Evolutionary conservation across 1,284 basidiomycete species (phyloP).

Genomic region (Microbotryomycetes sp.): DNA sequence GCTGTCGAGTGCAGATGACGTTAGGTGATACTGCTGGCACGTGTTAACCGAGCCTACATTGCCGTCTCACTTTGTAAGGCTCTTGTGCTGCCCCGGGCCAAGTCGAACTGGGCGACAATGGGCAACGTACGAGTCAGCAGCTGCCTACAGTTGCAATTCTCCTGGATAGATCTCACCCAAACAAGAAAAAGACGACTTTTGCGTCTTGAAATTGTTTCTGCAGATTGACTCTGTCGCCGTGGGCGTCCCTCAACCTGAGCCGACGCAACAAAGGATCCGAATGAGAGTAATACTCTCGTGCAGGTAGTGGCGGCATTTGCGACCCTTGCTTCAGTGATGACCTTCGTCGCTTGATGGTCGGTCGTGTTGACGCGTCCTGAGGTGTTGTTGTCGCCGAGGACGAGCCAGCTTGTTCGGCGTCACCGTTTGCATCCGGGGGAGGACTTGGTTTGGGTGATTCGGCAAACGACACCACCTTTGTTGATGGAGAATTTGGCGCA

Average conservation of each 20-base stretch:
- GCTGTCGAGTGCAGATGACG: conserved; percentile 3
- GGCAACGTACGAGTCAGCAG: not conserved
- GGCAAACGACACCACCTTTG: not conserved
- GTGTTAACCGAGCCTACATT: not conserved
- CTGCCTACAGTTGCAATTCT: conserved; percentile 36
- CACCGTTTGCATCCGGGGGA: no score
- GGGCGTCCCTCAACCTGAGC: conserved; percentile 39
- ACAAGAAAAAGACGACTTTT: conserved; percentile 43
- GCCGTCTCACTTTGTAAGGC: conserved; percentile 17
- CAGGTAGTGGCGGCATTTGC: conserved; percentile 37
- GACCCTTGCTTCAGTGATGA: conserved; percentile 39
- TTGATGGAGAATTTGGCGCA: not conserved
- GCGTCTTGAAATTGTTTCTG: conserved; percentile 38
- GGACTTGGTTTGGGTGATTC: not conserved
- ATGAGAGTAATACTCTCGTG: conserved; percentile 40
- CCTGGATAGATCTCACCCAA: conserved; percentile 40
- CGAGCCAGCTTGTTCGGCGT: no score
- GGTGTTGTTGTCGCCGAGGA: not conserved
- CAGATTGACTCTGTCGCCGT: conserved; percentile 39
- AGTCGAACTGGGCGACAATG: conserved; percentile 18
- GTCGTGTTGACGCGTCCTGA: not conserved
- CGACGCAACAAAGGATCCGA: conserved; percentile 42
- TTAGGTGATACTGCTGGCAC: not conserved
- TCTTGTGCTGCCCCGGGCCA: conserved; percentile 20
- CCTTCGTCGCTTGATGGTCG: conserved; percentile 11